phyloP scores from a whole-genome alignment of 2,329 filamentous ascomycete species.

The Fusarium sp. region DNA sequence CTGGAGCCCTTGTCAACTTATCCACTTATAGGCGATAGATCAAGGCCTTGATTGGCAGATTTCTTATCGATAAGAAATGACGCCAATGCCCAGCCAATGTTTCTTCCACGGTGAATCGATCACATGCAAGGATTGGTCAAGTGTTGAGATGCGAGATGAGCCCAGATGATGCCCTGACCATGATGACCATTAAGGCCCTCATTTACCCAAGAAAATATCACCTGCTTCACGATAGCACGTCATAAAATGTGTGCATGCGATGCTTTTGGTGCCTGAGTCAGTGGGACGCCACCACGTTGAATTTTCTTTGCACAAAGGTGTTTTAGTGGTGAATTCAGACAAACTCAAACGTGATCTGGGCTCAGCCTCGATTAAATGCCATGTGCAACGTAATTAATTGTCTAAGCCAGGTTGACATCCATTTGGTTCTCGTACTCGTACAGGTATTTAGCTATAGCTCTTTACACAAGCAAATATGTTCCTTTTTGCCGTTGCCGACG shows the following conservation, averaged over 20 bases:
- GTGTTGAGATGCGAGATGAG: conserved; percentile 29
- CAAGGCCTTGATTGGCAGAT: conserved; percentile 19
- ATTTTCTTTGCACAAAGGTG: background rate
- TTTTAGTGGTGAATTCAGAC: conserved; percentile 1
- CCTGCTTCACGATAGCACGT: conserved; percentile 15
- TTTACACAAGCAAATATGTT: conserved; percentile 8
- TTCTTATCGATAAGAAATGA: conserved; percentile 45
- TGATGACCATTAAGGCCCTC: conserved; percentile 31
- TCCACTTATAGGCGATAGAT: conserved; percentile 2
- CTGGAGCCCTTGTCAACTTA: conserved; percentile 4
- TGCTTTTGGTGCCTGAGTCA: conserved; percentile 13
- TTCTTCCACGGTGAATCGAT: conserved; percentile 41
- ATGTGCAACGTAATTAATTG: conserved; percentile 11
- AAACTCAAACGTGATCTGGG: conserved; percentile 24
- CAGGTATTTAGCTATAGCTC: background rate
- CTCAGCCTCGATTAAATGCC: conserved; percentile 22
- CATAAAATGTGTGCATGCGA: conserved; percentile 20
- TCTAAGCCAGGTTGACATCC: background rate
- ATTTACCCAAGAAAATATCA: conserved; percentile 17
- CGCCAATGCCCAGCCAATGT: conserved; percentile 39
- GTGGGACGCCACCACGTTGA: conserved; percentile 5
- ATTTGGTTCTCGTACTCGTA: conserved; percentile 18
- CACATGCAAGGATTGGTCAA: conserved; percentile 44
- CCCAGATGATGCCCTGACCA: conserved; percentile 34
- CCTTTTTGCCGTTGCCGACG: conserved; percentile 1